Conservation (phyloP, 2,329 filamentous ascomycete genomes). For the Periconia sp. region DNA sequence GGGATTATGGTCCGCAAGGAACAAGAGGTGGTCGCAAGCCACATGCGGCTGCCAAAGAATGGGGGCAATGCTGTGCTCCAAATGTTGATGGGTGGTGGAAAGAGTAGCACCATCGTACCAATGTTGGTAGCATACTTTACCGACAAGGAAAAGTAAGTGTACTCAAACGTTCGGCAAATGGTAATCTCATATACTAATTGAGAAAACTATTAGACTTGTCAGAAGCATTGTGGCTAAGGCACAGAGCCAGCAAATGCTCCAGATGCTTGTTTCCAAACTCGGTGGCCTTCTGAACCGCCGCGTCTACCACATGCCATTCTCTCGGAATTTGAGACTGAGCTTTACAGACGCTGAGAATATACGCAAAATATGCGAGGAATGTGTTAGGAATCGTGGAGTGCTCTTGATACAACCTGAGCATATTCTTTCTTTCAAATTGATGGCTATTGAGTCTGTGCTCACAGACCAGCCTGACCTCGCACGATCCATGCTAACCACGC, state of each 20-base stretch:
- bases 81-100: conserved; percentile 38
- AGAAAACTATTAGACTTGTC: conserved; percentile 48
- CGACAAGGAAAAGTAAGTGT: neutral
- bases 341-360: conserved; percentile 40
- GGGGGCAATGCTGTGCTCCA: conserved; percentile 30
- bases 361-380: conserved; percentile 46
- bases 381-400: conserved; percentile 55
- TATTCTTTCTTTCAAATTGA: conserved; percentile 64
- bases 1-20: conserved; percentile 62
- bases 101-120: conserved; percentile 31
- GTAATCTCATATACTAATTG: no score
- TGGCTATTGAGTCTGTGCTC: conserved; percentile 56
- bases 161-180: neutral
- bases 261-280: conserved; percentile 57
- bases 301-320: conserved; percentile 62
- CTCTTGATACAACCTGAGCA: conserved; percentile 66
- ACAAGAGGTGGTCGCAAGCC: conserved; percentile 59
- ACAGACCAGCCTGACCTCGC: conserved; percentile 32
- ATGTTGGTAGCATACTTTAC: conserved; percentile 28
- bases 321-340: conserved; percentile 49
- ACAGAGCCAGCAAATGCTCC: conserved; percentile 61
- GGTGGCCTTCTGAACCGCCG: conserved; percentile 58
- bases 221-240: conserved; percentile 64
- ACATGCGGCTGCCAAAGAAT: conserved; percentile 52
- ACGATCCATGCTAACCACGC: conserved; percentile 41